Conservation (phyloP, 768 basidiomycete genomes). For the Mrakia blollopis region DNA sequence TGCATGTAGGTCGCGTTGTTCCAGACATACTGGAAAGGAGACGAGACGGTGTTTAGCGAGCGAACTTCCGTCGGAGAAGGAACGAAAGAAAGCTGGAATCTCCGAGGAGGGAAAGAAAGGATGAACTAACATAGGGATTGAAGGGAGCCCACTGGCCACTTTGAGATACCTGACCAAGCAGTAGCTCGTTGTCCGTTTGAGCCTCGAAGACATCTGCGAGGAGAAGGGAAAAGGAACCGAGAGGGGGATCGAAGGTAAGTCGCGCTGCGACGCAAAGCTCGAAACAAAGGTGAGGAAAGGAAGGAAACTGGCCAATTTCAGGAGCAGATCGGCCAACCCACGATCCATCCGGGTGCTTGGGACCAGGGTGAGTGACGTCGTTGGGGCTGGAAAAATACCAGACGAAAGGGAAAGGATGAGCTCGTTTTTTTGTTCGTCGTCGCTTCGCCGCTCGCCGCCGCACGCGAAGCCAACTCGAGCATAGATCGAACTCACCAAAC, state of each 20-base stretch:
- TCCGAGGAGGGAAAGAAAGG: not conserved
- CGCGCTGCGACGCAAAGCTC: too few species aligned
- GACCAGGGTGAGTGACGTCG: slow-evolving; percentile 77
- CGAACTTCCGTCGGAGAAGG: too few species aligned
- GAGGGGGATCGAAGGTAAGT: too few species aligned
- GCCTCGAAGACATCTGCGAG: slow-evolving; percentile 9
- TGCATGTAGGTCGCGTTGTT: not conserved
- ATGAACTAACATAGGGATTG: slow-evolving; percentile 70
- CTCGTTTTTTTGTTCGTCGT: too few species aligned
- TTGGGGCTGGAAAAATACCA: slow-evolving; percentile 53
- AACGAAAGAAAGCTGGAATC: too few species aligned
- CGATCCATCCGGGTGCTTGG: slow-evolving; percentile 66
- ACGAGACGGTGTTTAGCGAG: not conserved
- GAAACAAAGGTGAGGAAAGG: too few species aligned
- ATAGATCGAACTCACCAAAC: slow-evolving; percentile 57
- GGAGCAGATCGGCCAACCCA: slow-evolving; percentile 44
- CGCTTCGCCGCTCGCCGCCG: too few species aligned
- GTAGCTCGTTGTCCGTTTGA: not conserved
- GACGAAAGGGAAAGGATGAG: too few species aligned
- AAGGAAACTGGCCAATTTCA: not conserved
- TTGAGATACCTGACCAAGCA: not conserved
- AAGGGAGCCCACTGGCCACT: slow-evolving; percentile 42
- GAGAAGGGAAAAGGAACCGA: too few species aligned
- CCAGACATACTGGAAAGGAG: not conserved
- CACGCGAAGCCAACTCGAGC: too few species aligned